Evolutionary conservation across 1,284 basidiomycete species (phyloP), one percentile per base, ranked within the genome.

Genomic region (Singerocomus inundabilis): DNA sequence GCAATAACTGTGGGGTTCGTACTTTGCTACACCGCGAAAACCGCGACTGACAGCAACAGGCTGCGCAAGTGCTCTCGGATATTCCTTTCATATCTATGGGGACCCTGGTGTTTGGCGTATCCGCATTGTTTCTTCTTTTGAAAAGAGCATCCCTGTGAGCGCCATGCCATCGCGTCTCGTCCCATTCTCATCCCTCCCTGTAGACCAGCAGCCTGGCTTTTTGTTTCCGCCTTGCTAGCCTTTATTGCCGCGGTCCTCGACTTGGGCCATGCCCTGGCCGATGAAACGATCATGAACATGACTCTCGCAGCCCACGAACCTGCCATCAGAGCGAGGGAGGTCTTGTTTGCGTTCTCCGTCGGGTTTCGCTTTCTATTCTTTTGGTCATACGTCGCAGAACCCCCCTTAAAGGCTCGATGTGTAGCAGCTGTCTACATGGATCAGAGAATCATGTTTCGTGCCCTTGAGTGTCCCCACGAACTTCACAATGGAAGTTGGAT

Each of bases 1-100:
- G 67, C 52, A 57, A 63, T 48, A 55, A 69, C 51, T 62, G 61
- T 51, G 58, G 69, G 57, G 74, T 75, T 13, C 34, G 68, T 61
- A 6, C 41, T 43, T 40, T 28, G 7, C 25, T 30, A 11, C 36
- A 5, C 30, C 6, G 10, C 18, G 15, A 3, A 39, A 21, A 15
- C 29, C 6, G 5, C 10, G 12, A 40, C 51, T 64, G 31, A 68
- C 45, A 32, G 21, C 25, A 48, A n/a, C 50, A 87, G 85, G 68
- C 85, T 36, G 77, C 81, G 54, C 68, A 72, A 53, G 63, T 89
- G 42, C 70, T 89, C 36, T 72, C 79, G 15, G 84, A 86, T 54
- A 80, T 89, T 45, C 88, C 88, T 32, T 72, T 85, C 54, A 78
- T 86, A 57, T 78, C 78, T 49, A 74, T 84, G 47, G 88, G 87